Base-by-base conservation (phyloP, 179 eudicot species). In the Nepenthes alata region DNA sequence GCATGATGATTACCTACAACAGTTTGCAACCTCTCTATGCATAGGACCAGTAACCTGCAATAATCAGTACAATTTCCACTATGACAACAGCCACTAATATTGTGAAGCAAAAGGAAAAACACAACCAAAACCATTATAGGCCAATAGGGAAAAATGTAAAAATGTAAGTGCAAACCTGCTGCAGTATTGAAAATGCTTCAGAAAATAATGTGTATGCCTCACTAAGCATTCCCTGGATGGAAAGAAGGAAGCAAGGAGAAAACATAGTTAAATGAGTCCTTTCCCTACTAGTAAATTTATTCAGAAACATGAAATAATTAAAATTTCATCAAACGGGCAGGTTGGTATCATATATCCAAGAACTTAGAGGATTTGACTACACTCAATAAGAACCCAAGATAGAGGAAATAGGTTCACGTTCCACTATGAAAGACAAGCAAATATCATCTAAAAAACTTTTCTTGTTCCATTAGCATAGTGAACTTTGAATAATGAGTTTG, bases 1-100 rank as follows among this genome's bases (percentile, higher is more conserved):
- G 39, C 34, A 59, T 11, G 49, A 41, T 13, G 3, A 58, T 63
- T 89, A 93, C 98, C 98, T 85, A 58, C 98, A 93, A 58, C 98
- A 93, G 73, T 87, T 93, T 36, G 98, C 97, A 64, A 93, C 98
- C 74, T 93, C 98, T 69, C 97, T 86, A 74, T 93, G 98, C 97
- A 93, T 93, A 57, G 98, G 98, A 73, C 98, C 98, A 66, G 97
- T 89, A 55, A 93, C 98, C 98, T 93, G 78, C 66, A 78, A 55
- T 47, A n/a, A 56, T 3, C 53, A 49, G 12, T 11, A 6, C 14
- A 49, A 49, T 49, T 10, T 10, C 14, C 12, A 49, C 3, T 10
- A 49, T 10, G 14, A 49, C 12, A 10, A 49, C 12, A 3, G 3
- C 3, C 9, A 49, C 11, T 5, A 11, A 5, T 5, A 11, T 11